These are phyloP conservation scores for Solanum tacnaense DNA, from an alignment of 257 asterid genomes.

Conservation along the genomic window DNA sequence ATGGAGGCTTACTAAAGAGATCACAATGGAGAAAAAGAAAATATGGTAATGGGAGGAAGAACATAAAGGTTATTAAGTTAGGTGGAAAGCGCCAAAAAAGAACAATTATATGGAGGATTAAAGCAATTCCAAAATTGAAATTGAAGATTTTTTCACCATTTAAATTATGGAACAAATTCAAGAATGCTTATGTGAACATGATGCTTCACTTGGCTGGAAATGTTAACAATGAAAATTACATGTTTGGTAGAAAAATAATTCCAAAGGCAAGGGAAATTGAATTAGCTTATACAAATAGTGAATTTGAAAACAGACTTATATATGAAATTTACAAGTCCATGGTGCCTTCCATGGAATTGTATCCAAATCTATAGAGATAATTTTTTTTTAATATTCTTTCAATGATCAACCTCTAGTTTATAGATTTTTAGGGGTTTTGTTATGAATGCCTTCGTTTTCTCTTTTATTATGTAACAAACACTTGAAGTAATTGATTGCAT, in stretches of 20 bases:
- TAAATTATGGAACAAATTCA: conserved; percentile 17
- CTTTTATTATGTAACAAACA: not conserved
- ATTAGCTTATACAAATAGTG: conserved; percentile 13
- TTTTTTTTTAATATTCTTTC: not conserved
- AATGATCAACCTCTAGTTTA: not conserved
- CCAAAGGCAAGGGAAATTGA: conserved; percentile 9
- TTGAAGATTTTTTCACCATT: conserved; percentile 17
- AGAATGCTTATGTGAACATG: conserved; percentile 23
- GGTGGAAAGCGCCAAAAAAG: conserved; percentile 13
- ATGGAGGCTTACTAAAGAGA: conserved; percentile 5
- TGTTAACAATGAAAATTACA: not conserved
- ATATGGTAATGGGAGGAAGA: conserved; percentile 2
- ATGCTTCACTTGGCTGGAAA: conserved; percentile 21
- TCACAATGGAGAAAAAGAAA: conserved; percentile 14
- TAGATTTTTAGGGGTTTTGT: not conserved
- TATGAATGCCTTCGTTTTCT: not conserved
- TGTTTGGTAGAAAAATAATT: conserved; percentile 2
- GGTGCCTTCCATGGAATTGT: conserved; percentile 48
- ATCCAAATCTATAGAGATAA: not conserved
- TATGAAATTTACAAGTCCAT: conserved; percentile 70
- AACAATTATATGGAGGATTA: conserved; percentile 12
- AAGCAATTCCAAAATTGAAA: conserved; percentile 9
- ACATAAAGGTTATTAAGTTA: conserved; percentile 9
- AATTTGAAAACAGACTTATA: conserved; percentile 51
- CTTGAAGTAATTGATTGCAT: not conserved